Base-by-base conservation (phyloP, 1,139 yeast genomes). In the Suhomyces bolitotheri region DNA sequence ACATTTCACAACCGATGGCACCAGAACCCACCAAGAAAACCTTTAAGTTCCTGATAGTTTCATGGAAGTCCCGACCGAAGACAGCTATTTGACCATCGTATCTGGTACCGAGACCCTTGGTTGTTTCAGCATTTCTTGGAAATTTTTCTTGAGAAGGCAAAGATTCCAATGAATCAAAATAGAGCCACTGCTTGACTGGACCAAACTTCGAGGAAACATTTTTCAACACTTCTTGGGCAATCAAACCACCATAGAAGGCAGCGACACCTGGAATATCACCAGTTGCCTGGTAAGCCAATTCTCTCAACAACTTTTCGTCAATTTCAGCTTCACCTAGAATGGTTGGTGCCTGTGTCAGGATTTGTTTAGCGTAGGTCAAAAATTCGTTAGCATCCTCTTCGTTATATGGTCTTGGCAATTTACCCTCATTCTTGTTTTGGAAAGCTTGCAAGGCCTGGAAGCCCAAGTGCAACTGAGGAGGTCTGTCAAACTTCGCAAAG, bases 1-100 rank as follows among this genome's bases (percentile, higher is more conserved):
- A 73, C 94, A 94, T 92, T 66, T 92, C 99, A 67, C 99, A 92
- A 31, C 99, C 99, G 71, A 92, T 92, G 25, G 99, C 99, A 57
- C 99, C 99, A 2, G 97, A 80, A 33, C 99, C 99, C 27, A 92
- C 98, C 47, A 92, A 71, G 61, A 92, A 92, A 4, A 90, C 88
- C 55, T 78, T 83, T 46, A 86, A 68, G 60, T 90, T 87, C 29
- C 87, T 78, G 43, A 92, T 64, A 33, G 68, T 70, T 51, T 83
- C 78, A 54, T 87, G 92, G 66, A 78, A 88, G 27, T 78, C 77
- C 39, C 75, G 60, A 45, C 99, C 99, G 51, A 89, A 89, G 2
- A 92, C 96, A 4, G 97, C 97, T 53, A 89, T 84, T 66, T 89
- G 96, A 12, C 80, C 78, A 61, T 92, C 99, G 56, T 94, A 92